phyloP scores from a whole-genome alignment of 352 stramenopile genomes.

The Blastocystis sp. region DNA sequence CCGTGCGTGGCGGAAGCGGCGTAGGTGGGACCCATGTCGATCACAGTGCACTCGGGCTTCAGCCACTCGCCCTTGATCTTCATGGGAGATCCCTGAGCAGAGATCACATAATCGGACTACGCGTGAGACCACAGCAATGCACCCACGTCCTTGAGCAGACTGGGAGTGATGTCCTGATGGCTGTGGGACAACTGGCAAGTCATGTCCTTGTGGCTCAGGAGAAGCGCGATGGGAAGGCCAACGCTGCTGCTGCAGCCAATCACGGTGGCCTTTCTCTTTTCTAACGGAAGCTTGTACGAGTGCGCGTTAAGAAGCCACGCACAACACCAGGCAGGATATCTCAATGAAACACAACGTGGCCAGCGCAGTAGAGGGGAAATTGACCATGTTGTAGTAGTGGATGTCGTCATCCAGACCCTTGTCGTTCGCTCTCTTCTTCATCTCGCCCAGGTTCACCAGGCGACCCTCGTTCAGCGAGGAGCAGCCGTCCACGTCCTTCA shows the following conservation, averaged over 20 bases:
- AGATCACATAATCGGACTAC: constrained; percentile 67
- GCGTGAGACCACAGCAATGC: background rate
- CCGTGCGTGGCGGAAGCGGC: constrained; percentile 16
- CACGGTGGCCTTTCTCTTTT: constrained; percentile 64
- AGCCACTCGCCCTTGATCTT: constrained; percentile 64
- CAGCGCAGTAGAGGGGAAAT: constrained; percentile 57
- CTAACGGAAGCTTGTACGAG: constrained; percentile 60
- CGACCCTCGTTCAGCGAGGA: constrained; percentile 60
- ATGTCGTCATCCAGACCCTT: constrained; percentile 34
- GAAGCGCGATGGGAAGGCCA: constrained; percentile 51
- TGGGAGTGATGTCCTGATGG: background rate
- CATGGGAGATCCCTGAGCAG: constrained; percentile 17
- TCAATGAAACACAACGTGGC: constrained; percentile 63
- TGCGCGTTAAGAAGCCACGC: background rate
- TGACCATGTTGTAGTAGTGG: constrained; percentile 68
- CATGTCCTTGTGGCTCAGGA: constrained; percentile 61
- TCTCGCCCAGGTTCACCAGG: constrained; percentile 54
- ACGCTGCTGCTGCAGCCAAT: constrained; percentile 57
- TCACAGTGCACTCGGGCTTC: constrained; percentile 64
- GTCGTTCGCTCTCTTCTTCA: constrained; percentile 14
- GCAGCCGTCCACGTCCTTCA: constrained; percentile 68
- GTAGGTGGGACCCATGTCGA: constrained; percentile 62
- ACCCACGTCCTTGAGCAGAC: constrained; percentile 41
- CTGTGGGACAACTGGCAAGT: constrained; percentile 31
- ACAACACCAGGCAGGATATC: background rate